Percentiles rank a stretch among this genome's conserved stretches.
These are phyloP conservation scores for Ascomycota sp. DNA, from an alignment of 2,329 filamentous ascomycete genomes.

Conservation along the genomic window DNA sequence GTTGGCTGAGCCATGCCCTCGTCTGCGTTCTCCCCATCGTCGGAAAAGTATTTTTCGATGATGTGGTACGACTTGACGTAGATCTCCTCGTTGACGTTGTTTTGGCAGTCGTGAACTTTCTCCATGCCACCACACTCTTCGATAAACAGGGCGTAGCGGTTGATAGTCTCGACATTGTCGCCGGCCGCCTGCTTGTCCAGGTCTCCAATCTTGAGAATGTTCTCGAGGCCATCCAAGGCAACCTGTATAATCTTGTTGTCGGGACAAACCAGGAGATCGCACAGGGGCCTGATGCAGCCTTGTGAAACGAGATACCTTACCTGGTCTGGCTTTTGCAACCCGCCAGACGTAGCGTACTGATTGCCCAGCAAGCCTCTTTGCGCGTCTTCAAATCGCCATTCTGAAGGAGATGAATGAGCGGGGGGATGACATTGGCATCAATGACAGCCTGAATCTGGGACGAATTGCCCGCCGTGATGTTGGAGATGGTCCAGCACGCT, in stretches of 20 bases:
- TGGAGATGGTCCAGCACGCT: slow-evolving; percentile 99
- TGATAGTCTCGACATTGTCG: slow-evolving; percentile 59
- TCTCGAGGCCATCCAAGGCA: slow-evolving; percentile 90
- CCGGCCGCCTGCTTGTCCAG: slow-evolving; percentile 87
- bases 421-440: slow-evolving; percentile 90
- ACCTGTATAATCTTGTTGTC: slow-evolving; percentile 99
- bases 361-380: slow-evolving; percentile 98
- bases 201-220: slow-evolving; percentile 97
- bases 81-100: slow-evolving; percentile 99
- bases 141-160: slow-evolving; percentile 93
- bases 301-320: slow-evolving; percentile 86
- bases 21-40: slow-evolving; percentile 86
- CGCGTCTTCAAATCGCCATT: slow-evolving; percentile 98
- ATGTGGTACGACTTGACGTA: slow-evolving; percentile 99
- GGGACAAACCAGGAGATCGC: slow-evolving; percentile 83
- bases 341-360: slow-evolving; percentile 92
- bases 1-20: slow-evolving; percentile 54
- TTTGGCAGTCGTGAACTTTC: slow-evolving; percentile 99
- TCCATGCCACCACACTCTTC: slow-evolving; percentile 99
- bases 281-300: slow-evolving; percentile 93
- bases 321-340: slow-evolving; percentile 95
- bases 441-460: slow-evolving; percentile 93
- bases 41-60: slow-evolving; percentile 99
- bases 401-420: slow-evolving; percentile 83
- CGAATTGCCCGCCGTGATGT: slow-evolving; percentile 95